phyloP scores from a whole-genome alignment of 148 eudicot species.

The Pouteria glomerata region DNA sequence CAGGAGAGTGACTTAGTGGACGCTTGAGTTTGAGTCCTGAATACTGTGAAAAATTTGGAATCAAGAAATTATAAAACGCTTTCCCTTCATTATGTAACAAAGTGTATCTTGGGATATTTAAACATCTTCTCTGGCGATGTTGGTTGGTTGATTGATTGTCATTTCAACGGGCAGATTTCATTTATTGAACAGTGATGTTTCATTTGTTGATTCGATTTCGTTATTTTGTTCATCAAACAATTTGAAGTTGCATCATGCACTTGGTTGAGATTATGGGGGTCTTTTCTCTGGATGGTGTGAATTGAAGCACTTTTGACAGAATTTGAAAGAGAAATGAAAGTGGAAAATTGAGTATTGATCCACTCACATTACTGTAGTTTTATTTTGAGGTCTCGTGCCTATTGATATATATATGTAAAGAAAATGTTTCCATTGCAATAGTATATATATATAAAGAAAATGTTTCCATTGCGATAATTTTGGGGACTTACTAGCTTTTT shows the following conservation, averaged over 20 bases:
- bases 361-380: neutral
- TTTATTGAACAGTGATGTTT: neutral
- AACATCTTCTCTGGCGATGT: neutral
- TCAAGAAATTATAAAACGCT: neutral
- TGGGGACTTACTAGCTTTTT: neutral
- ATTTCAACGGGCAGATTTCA: too few species aligned
- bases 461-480: neutral
- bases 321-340: neutral
- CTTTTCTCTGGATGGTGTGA: neutral
- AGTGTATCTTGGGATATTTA: too few species aligned
- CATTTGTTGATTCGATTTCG: neutral
- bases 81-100: too few species aligned
- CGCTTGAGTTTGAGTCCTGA: neutral
- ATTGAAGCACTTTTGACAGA: neutral
- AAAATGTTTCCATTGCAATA: too few species aligned
- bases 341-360: neutral
- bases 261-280: neutral
- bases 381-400: neutral
- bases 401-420: neutral
- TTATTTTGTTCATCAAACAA: neutral
- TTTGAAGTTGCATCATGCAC: neutral
- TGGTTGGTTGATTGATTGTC: too few species aligned
- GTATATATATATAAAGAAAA: neutral
- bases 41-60: neutral
- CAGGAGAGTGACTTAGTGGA: neutral